These are phyloP conservation scores for Orbilia blumenaviensis DNA, from an alignment of 2,329 filamentous ascomycete species.

Conservation along the genomic window DNA sequence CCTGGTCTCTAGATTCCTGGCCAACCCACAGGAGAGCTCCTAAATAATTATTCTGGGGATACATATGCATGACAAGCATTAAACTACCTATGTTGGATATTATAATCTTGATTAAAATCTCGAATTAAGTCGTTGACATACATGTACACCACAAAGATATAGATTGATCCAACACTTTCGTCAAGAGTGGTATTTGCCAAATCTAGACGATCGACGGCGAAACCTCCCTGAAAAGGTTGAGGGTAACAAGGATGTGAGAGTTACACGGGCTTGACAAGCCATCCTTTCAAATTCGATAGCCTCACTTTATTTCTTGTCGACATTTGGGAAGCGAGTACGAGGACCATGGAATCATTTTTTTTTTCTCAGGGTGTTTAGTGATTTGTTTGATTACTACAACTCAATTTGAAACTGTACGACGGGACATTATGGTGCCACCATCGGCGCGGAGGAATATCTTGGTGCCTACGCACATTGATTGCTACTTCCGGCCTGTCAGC, in stretches of 20 bases:
- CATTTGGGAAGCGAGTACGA: neutral
- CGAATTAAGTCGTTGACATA: neutral
- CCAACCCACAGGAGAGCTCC: neutral
- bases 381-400: neutral
- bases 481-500: too few relatives aligned
- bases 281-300: too few relatives aligned
- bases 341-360: neutral
- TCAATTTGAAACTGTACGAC: conserved; percentile 6
- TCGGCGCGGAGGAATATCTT: neutral
- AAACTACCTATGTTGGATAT: too few relatives aligned
- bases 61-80: too few relatives aligned
- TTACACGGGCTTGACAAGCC: neutral
- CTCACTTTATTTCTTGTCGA: neutral
- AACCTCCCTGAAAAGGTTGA: neutral
- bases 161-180: neutral
- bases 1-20: too few relatives aligned
- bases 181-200: neutral
- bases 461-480: too few relatives aligned
- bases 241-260: neutral
- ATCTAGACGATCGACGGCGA: neutral
- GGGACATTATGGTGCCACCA: neutral
- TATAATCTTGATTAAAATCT: too few relatives aligned
- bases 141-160: too few relatives aligned
- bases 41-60: too few relatives aligned
- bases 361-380: neutral